Base-by-base conservation (phyloP, 768 basidiomycete species). In the Tylopilus rubrobrunneus region DNA sequence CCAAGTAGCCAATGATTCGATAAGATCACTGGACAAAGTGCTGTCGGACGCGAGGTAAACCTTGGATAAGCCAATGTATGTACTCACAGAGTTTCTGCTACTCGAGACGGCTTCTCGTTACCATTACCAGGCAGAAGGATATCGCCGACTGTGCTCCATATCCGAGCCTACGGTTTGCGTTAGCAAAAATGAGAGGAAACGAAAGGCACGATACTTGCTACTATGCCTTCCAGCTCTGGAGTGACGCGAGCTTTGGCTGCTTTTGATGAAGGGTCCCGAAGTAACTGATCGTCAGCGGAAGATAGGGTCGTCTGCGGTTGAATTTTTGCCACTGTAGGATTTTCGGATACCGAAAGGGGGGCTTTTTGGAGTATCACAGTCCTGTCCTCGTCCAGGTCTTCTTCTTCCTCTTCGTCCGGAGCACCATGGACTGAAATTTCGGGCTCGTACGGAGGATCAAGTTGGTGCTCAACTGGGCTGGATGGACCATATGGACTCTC, bases 131-230 rank as follows among this genome's bases (percentile, higher is more conserved):
- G 81, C 71, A 81, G 78, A 17, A 90, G 74, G 34, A 83, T 71
- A 43, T 89, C 87, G 19, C 84, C 81, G 11, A 84, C 73, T 10
- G 83, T 80, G 11, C 73, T 56, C 86, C 87, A 87, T 57, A 92
- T 85, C 62, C 82, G 88, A 27, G 76, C 65, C 89, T 91, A 58
- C 8, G 37, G 4, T 5, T 12, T 12, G 5, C 10, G 39, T 56
- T 29, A 46, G 28, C 5, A 21, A 50, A 44, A 2, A 43, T 15
- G 12, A 5, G 3, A 21, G 17, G n/a, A 45, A n/a, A 43, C 50
- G 28, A 17, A 44, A 46, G 10, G 19, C 4, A 49, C 17, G 9
- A 46, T 17, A 73, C 84, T 56, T 70, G 84, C 88, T 51, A 79
- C 74, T 45, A 87, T 84, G 36, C 74, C 74, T 58, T 90, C 87